Evolutionary conservation across 306 rosid species (phyloP), one percentile per base, ranked within the genome.

Genomic region (Pyrus bretschneideri): DNA sequence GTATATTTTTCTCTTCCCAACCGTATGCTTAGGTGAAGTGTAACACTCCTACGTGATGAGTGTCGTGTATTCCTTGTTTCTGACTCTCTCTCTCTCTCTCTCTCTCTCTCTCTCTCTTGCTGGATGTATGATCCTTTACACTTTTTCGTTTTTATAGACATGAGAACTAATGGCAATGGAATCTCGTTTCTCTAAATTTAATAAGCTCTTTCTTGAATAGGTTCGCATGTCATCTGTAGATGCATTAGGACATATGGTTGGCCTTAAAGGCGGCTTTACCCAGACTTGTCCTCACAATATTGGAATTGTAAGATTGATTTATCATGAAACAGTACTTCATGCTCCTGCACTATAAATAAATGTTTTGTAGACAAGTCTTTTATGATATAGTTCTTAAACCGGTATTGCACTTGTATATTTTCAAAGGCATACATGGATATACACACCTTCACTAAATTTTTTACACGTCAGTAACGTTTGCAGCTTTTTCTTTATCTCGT

Each of bases 201-300:
- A 12, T 25, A 83, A 23, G 70, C 46, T 70, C 44, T 35, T 66
- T 45, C 76, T 70, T 84, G 85, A 73, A 61, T 70, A 94, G 97
- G 92, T 91, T 80, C 93, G 93, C 55, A 79, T 81, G 67, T 89
- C 97, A 64, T 88, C 97, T 69, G 91, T 94, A 74, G 98, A 94
- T 70, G 98, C 98, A 72, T 77, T 94, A 71, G 97, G 98, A 51
- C 97, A 91, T 83, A 91, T 94, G 93, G 97, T 94, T 73, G 93
- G 94, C 73, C 94, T 94, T 94, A 72, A 94, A 94, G 83, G 88
- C 91, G 21, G 97, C 98, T 83, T 76, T 94, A 80, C 97, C 96
- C 49, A 86, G 96, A 81, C 91, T 94, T 84, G 79, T 94, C 60
- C 97, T 97, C 68, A 91, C 97, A 21, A 90, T 94, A 78, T 83